These are phyloP conservation scores for Borealophlyctis nickersoniae DNA, from an alignment of 192 early-diverging fungal species.

Conservation along the genomic window DNA sequence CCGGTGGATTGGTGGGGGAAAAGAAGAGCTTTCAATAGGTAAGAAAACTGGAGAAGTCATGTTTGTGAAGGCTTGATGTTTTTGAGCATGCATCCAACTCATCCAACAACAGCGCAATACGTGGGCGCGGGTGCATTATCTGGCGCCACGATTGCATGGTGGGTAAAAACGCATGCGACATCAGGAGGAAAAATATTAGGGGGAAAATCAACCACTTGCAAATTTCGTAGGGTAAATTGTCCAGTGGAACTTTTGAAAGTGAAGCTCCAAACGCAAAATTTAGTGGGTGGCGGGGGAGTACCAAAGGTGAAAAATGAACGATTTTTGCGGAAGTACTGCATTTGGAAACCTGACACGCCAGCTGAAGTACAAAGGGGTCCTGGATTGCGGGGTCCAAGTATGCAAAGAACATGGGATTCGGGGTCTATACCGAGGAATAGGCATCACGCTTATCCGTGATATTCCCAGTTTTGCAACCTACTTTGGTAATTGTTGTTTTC, in stretches of 20 bases:
- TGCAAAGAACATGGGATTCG: constrained; percentile 13
- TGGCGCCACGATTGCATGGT: constrained; percentile 66
- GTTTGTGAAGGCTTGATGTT: no score
- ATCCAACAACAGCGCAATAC: constrained; percentile 33
- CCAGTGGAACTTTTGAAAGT: constrained; percentile 71
- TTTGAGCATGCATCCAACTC: neutral
- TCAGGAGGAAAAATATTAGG: no score
- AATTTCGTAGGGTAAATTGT: constrained; percentile 44
- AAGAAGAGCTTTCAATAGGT: constrained; percentile 49
- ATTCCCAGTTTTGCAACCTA: constrained; percentile 39
- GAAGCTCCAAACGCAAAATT: constrained; percentile 62
- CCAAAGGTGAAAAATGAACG: no score
- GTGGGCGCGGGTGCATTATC: constrained; percentile 55
- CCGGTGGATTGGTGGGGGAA: constrained; percentile 48
- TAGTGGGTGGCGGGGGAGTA: no score
- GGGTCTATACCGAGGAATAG: constrained; percentile 37
- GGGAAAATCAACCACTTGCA: no score
- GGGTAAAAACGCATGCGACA: neutral
- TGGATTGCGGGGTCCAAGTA: constrained; percentile 11
- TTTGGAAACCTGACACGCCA: neutral
- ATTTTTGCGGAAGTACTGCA: no score
- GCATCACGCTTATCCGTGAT: constrained; percentile 38
- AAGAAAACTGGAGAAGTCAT: no score
- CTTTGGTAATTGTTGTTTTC: constrained; percentile 26
- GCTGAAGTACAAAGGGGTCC: constrained; percentile 13